A percentile compares a stretch with the other conserved stretches of the same genome.
Conservation (phyloP, 2,329 filamentous ascomycete genomes). For the Hawksworthiomyces lignivorus region DNA sequence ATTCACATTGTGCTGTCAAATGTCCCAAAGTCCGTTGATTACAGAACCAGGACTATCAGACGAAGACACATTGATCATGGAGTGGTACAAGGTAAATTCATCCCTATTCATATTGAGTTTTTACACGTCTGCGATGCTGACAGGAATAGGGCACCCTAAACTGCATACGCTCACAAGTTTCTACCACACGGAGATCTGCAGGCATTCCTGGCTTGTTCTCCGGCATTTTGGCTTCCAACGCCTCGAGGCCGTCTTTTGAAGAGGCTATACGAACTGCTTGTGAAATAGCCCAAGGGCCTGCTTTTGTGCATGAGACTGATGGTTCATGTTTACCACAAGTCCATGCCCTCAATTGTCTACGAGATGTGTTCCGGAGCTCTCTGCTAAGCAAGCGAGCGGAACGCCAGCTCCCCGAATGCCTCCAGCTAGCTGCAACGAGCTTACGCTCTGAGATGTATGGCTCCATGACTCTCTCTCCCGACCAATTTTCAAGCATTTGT, state of each 20-base stretch:
- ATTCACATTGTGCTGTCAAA: slow-evolving; percentile 71
- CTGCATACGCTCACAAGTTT: slow-evolving; percentile 67
- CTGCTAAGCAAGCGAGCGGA: slow-evolving; percentile 67
- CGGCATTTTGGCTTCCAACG: slow-evolving; percentile 65
- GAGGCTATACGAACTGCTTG: slow-evolving; percentile 57
- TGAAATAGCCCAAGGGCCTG: slow-evolving; percentile 47
- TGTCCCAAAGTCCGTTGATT: slow-evolving; percentile 40
- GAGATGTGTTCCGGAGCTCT: slow-evolving; percentile 83
- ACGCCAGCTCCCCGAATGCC: slow-evolving; percentile 60
- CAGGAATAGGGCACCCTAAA: slow-evolving; percentile 59
- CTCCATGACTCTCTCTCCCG: background rate
- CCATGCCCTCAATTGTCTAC: slow-evolving; percentile 88
- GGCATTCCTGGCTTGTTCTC: slow-evolving; percentile 83
- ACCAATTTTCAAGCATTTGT: no score
- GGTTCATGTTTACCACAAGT: slow-evolving; percentile 75
- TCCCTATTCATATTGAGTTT: no score
- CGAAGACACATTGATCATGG: slow-evolving; percentile 43
- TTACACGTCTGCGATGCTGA: no score
- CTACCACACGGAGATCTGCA: slow-evolving; percentile 82
- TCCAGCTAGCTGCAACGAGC: slow-evolving; percentile 73
- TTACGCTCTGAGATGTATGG: slow-evolving; percentile 69
- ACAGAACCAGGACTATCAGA: slow-evolving; percentile 22
- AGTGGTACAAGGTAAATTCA: slow-evolving; percentile 62
- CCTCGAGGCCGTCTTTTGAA: slow-evolving; percentile 52
- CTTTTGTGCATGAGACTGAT: slow-evolving; percentile 48